These are phyloP conservation scores for Coniosporium apollinis DNA, from an alignment of 495 filamentous ascomycete genomes.

Conservation along the genomic window DNA sequence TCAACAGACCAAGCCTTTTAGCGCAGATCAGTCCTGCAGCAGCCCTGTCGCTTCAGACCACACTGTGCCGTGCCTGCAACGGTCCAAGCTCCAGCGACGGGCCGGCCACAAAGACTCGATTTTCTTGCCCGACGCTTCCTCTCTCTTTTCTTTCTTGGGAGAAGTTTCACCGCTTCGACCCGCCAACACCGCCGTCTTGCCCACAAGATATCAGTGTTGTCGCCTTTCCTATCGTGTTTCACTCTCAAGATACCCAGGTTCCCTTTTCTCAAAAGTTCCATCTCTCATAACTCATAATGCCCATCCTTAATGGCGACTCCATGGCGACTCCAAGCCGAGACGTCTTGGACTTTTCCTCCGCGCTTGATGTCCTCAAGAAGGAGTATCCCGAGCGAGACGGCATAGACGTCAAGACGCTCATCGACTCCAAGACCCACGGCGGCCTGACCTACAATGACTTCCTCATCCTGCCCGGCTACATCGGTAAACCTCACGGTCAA, in stretches of 20 bases:
- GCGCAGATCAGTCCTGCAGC: too few relatives aligned
- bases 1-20: too few relatives aligned
- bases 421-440: constrained; percentile 74
- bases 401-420: constrained; percentile 60
- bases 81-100: too few relatives aligned
- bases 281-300: constrained; percentile 52
- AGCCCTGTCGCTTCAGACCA: too few relatives aligned
- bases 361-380: constrained; percentile 57
- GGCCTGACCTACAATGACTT: constrained; percentile 80
- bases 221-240: constrained; percentile 14
- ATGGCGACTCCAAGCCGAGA: constrained; percentile 14
- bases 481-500: constrained; percentile 32
- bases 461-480: constrained; percentile 48
- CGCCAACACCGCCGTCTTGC: constrained; percentile 29
- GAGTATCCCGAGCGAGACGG: constrained; percentile 67
- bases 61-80: too few relatives aligned
- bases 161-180: constrained; percentile 35
- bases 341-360: constrained; percentile 41
- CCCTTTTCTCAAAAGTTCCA: constrained; percentile 13
- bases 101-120: too few relatives aligned
- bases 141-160: constrained; percentile 37
- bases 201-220: too few relatives aligned
- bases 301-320: constrained; percentile 48
- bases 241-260: constrained; percentile 14
- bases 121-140: constrained; percentile 1